Evolutionary conservation across 106 monocot genomes (phyloP), one percentile per base, ranked within the genome.

Genomic region (Xerophyta viscosa): DNA sequence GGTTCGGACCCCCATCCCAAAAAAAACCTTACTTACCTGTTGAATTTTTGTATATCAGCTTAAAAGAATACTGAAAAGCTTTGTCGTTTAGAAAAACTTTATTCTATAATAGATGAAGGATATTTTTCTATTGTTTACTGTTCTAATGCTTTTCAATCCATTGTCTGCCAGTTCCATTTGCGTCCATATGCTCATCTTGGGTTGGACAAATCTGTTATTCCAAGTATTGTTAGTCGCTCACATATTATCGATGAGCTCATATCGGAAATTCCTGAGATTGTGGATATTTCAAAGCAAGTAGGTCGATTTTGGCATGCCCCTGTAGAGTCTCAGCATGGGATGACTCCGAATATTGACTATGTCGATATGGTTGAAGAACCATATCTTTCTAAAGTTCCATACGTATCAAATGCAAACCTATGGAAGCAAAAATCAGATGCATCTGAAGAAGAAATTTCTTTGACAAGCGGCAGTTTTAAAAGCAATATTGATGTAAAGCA

Each of bases 191-290:
- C 90, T 57, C 90, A 76, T 37, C 61, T 90, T 27, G 98, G 98
- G 1, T 31, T 86, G 61, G 98, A 98, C 48, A 70, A 50, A 66
- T 82, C 90, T 48, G 55, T 49, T 37, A 74, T 90, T 51, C 86
- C 98, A 54, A 65, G 21, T 44, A 27, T 27, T 19, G 27, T 68
- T n/a, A 80, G 60, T 50, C 61, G 64, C 29, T 21, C 41, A 29
- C 63, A 74, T 31, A 75, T 90, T 52, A 43, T 90, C 11, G 48
- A 67, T 28, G 90, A 98, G 37, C 86, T 98, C 42, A 49, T 83
- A 48, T 70, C 77, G 47, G 86, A 86, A 56, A 90, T 98, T 31
- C 98, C 90, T 41, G 98, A 98, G 76, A 75, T 90, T 46, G 60
- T 39, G 56, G 74, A 86, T 52, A 62, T 77, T 82, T 69, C 78